Evolutionary conservation across 805 yeast genomes (phyloP).

Genomic region (Candida broadrunensis): DNA sequence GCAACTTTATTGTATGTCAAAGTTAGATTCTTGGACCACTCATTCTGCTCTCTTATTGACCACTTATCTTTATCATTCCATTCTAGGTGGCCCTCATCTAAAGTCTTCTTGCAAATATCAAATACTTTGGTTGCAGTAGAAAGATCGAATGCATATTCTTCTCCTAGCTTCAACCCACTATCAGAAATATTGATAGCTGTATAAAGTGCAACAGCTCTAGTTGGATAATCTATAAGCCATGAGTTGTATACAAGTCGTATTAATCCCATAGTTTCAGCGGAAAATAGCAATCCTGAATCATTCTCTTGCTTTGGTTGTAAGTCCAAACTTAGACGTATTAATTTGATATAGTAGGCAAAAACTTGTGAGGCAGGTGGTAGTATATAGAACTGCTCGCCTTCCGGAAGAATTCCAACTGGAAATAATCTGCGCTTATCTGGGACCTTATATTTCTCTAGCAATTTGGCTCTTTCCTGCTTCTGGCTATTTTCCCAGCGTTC

Average conservation of each 20-base stretch:
- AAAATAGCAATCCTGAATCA: background rate
- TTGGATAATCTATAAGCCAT: slow-evolving; percentile 57
- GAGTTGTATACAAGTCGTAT: background rate
- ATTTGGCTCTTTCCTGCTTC: slow-evolving; percentile 17
- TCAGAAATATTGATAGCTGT: slow-evolving; percentile 39
- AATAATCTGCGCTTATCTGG: slow-evolving; percentile 30
- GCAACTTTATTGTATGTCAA: slow-evolving; percentile 43
- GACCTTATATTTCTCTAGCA: slow-evolving; percentile 26
- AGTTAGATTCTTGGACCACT: slow-evolving; percentile 47
- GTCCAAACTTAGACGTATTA: background rate
- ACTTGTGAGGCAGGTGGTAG: slow-evolving; percentile 18
- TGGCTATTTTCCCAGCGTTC: slow-evolving; percentile 24
- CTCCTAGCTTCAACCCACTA: slow-evolving; percentile 7
- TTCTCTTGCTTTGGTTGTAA: background rate
- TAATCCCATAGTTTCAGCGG: background rate
- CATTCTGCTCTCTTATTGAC: slow-evolving; percentile 44
- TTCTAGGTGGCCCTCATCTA: slow-evolving; percentile 29
- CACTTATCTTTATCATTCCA: slow-evolving; percentile 31
- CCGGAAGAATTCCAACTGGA: slow-evolving; percentile 28
- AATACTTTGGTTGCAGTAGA: slow-evolving; percentile 22
- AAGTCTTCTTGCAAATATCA: slow-evolving; percentile 22
- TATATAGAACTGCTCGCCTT: slow-evolving; percentile 35
- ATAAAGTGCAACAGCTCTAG: slow-evolving; percentile 48
- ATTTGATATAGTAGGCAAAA: background rate
- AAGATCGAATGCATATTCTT: slow-evolving; percentile 29